A percentile compares a stretch with the other conserved stretches of the same genome.
Conservation (phyloP, 2,329 filamentous ascomycete species). For the Sarocladiaceae sp. region DNA sequence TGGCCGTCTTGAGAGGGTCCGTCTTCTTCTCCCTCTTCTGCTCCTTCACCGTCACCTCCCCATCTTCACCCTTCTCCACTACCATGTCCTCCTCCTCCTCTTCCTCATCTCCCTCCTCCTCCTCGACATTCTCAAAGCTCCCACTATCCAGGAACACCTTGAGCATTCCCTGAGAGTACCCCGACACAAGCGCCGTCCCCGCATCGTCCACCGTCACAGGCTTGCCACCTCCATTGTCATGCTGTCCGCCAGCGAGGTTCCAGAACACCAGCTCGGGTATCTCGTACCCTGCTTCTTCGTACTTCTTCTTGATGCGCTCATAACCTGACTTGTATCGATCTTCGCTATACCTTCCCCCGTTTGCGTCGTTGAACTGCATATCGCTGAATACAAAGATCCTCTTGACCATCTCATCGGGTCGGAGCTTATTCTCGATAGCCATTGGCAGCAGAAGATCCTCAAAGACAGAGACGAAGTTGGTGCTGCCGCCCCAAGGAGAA, state of each 20-base stretch:
- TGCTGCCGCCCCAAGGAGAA: constrained; percentile 35
- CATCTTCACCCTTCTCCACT: constrained; percentile 16
- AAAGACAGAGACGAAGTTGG: constrained; percentile 50
- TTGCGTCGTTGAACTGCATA: constrained; percentile 50
- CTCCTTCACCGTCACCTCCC: constrained; percentile 17
- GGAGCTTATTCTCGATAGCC: constrained; percentile 42
- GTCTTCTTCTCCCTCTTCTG: constrained; percentile 30
- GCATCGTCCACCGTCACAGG: constrained; percentile 38
- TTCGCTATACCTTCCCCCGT: not conserved
- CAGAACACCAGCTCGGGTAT: constrained; percentile 55
- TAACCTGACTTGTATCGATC: constrained; percentile 37
- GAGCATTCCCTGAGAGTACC: constrained; percentile 51
- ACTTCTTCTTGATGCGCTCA: constrained; percentile 41
- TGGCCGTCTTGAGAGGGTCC: constrained; percentile 37
- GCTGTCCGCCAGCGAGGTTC: constrained; percentile 44
- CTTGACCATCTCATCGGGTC: constrained; percentile 53
- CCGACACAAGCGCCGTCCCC: constrained; percentile 44
- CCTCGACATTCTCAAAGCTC: constrained; percentile 34
- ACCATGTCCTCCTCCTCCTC: constrained; percentile 16
- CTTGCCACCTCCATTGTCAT: constrained; percentile 27
- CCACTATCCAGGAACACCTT: constrained; percentile 50
- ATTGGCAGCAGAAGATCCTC: constrained; percentile 46
- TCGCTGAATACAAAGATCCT: constrained; percentile 54
- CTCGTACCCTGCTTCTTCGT: constrained; percentile 44
- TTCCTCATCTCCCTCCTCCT: constrained; percentile 27